A percentile compares a stretch with the other conserved stretches of the same genome.
Conservation (phyloP, 225 moss, liverwort and hornwort genomes). For the Lunularia cruciata region DNA sequence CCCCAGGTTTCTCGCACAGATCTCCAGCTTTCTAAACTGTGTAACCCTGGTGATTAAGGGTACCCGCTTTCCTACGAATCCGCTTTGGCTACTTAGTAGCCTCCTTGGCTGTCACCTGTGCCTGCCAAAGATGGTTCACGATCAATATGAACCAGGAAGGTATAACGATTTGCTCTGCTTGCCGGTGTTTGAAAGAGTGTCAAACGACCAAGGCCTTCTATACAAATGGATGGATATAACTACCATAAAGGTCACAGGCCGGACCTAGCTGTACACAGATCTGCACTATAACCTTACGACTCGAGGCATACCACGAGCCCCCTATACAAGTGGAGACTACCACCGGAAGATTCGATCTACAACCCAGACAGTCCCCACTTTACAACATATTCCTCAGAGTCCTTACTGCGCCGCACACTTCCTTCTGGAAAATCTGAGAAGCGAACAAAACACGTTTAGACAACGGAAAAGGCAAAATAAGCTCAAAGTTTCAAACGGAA, state of each 20-base stretch:
- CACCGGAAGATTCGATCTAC: constrained; percentile 18
- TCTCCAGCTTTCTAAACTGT: constrained; percentile 73
- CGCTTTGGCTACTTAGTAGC: neutral
- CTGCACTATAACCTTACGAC: constrained; percentile 21
- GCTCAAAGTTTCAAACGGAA: neutral
- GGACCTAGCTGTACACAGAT: constrained; percentile 21
- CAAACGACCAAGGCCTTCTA: constrained; percentile 19
- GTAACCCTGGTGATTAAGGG: constrained; percentile 13
- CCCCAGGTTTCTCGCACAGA: constrained; percentile 77
- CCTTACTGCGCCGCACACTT: constrained; percentile 14
- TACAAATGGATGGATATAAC: constrained; percentile 20
- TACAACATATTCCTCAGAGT: constrained; percentile 13
- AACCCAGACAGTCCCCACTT: constrained; percentile 6
- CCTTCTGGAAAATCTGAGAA: constrained; percentile 3
- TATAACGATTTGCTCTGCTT: neutral
- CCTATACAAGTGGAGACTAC: constrained; percentile 24
- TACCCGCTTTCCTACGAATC: constrained; percentile 7
- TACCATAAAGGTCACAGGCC: constrained; percentile 2
- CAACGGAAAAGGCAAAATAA: neutral
- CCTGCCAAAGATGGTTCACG: constrained; percentile 7
- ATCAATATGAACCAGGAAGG: constrained; percentile 18
- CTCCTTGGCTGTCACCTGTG: neutral
- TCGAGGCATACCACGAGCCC: constrained; percentile 17
- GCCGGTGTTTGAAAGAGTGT: neutral
- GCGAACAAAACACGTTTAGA: neutral